Percentiles rank a stretch among this genome's conserved stretches.
phyloP scores from a whole-genome alignment of 2,329 filamentous ascomycete genomes.

The Colletotrichum tropicale region DNA sequence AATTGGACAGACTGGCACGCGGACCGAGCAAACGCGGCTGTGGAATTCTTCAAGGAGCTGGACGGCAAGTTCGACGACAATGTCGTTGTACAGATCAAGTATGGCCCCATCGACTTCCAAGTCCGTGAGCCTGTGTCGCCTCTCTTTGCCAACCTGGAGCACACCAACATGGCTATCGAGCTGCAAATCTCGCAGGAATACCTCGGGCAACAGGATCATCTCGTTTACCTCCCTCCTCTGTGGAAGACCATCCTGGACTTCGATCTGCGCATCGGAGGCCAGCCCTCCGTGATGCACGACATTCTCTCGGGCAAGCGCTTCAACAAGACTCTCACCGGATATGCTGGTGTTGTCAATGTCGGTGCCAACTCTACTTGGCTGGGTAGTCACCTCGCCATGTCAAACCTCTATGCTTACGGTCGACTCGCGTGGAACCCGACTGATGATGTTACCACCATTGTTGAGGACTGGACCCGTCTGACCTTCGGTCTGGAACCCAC shows the following conservation, averaged over 20 bases:
- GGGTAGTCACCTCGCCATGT: constrained; percentile 72
- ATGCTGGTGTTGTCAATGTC: constrained; percentile 70
- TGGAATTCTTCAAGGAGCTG: constrained; percentile 68
- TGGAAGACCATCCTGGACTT: constrained; percentile 74
- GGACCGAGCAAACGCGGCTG: constrained; percentile 73
- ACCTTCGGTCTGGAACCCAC: constrained; percentile 63
- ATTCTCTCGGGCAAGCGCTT: constrained; percentile 67
- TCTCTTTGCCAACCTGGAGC: constrained; percentile 57
- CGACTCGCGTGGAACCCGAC: constrained; percentile 69
- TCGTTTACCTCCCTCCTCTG: constrained; percentile 70
- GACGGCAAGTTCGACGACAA: constrained; percentile 73
- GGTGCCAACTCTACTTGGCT: constrained; percentile 72
- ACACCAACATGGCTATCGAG: constrained; percentile 61
- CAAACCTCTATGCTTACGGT: constrained; percentile 74
- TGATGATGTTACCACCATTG: constrained; percentile 49
- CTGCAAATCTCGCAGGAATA: constrained; percentile 74
- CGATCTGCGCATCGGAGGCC: constrained; percentile 65
- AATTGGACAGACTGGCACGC: constrained; percentile 65
- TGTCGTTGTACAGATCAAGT: constrained; percentile 76
- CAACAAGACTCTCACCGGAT: constrained; percentile 61
- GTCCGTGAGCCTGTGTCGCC: constrained; percentile 71
- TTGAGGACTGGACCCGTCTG: constrained; percentile 71
- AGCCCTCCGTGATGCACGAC: constrained; percentile 60
- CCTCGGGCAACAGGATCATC: constrained; percentile 71
- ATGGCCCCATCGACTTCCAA: constrained; percentile 77